Conservation (phyloP, 2,329 filamentous ascomycete genomes). For the Pseudogymnoascus sp. region DNA sequence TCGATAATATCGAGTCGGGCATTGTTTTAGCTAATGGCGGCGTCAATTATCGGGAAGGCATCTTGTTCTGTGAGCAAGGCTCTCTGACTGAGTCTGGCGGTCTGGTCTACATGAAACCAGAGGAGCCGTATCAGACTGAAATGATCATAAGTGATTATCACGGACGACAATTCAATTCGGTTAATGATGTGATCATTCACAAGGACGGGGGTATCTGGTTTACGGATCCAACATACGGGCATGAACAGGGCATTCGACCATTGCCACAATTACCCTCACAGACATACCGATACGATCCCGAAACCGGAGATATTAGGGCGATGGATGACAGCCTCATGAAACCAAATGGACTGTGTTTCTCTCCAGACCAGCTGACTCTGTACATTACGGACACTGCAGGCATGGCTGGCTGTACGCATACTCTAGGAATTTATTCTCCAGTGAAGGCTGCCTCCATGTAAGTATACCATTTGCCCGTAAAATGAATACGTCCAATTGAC, state of each 20-base stretch:
- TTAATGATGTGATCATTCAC: constrained; percentile 50
- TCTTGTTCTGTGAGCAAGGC: constrained; percentile 23
- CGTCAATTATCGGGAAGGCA: constrained; percentile 18
- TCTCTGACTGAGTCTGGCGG: constrained; percentile 12
- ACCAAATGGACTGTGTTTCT: constrained; percentile 51
- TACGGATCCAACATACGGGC: constrained; percentile 53
- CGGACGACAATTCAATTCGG: constrained; percentile 48
- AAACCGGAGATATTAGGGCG: constrained; percentile 41
- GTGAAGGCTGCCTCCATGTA: constrained; percentile 14
- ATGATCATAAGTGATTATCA: constrained; percentile 50
- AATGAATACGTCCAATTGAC: background rate
- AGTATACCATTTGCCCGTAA: background rate
- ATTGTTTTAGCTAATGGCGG: constrained; percentile 18
- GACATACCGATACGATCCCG: constrained; percentile 47
- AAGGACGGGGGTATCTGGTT: constrained; percentile 53
- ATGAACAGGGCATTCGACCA: constrained; percentile 48
- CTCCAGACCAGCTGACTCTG: constrained; percentile 40
- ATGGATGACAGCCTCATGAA: constrained; percentile 49
- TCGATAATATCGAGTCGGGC: constrained; percentile 18
- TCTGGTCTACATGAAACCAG: constrained; percentile 17
- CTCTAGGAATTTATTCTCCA: constrained; percentile 10
- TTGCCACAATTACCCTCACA: constrained; percentile 45
- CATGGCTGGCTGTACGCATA: constrained; percentile 20
- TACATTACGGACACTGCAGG: constrained; percentile 50
- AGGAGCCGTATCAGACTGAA: constrained; percentile 18